phyloP scores from a whole-genome alignment of 1,284 basidiomycete genomes.

The Ceratobasidium sp. region DNA sequence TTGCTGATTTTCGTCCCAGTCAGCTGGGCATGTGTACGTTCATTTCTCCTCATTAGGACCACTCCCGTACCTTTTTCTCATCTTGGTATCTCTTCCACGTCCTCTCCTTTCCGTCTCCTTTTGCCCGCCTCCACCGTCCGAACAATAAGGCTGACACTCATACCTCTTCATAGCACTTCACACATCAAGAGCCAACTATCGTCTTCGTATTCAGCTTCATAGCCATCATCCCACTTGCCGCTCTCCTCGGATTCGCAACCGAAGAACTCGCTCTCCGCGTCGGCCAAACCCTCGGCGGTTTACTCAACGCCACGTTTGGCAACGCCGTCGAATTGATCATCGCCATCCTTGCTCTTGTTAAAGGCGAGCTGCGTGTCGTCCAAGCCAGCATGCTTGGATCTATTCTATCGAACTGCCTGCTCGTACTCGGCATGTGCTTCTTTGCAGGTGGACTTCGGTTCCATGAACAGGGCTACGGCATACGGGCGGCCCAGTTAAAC shows the following conservation, averaged over 20 bases:
- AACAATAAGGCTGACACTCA: not conserved
- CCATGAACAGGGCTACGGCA: slow-evolving; percentile 73
- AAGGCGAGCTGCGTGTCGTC: slow-evolving; percentile 86
- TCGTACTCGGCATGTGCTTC: slow-evolving; percentile 88
- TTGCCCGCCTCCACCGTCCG: not conserved
- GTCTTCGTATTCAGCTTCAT: slow-evolving; percentile 48
- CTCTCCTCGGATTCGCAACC: slow-evolving; percentile 88
- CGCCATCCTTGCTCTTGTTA: slow-evolving; percentile 83
- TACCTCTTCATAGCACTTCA: slow-evolving; percentile 41
- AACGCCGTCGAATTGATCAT: slow-evolving; percentile 51
- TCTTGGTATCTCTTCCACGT: not conserved
- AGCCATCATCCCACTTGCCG: slow-evolving; percentile 76
- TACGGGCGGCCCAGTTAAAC: slow-evolving; percentile 83
- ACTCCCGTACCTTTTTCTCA: not conserved
- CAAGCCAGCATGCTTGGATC: slow-evolving; percentile 77
- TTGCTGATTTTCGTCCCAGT: slow-evolving; percentile 48
- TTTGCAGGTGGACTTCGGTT: slow-evolving; percentile 74
- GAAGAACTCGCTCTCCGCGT: slow-evolving; percentile 87
- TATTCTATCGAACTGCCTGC: slow-evolving; percentile 74
- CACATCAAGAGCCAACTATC: slow-evolving; percentile 39
- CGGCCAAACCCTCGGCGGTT: slow-evolving; percentile 86
- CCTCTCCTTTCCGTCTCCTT: not conserved
- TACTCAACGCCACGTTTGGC: slow-evolving; percentile 76
- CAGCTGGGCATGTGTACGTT: slow-evolving; percentile 48
- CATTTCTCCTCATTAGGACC: not conserved